Evolutionary conservation across 768 basidiomycete genomes (phyloP).

Genomic region (Leccinum uliginosum): DNA sequence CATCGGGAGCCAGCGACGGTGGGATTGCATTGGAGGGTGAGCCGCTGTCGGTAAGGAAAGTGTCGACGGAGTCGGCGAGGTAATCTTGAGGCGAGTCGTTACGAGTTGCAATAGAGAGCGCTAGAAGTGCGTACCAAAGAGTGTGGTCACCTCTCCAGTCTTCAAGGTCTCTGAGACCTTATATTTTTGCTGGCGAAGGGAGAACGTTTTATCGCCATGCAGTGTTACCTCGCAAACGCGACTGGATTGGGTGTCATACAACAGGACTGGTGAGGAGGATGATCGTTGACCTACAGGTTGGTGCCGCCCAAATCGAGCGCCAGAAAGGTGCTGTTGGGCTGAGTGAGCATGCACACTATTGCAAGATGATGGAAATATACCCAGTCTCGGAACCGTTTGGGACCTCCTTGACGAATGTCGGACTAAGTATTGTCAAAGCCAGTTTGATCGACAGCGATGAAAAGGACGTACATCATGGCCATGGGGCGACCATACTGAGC

Average conservation of each 20-base stretch:
- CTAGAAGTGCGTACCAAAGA: constrained; percentile 64
- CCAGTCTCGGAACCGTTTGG: constrained; percentile 93
- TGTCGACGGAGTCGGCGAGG: constrained; percentile 93
- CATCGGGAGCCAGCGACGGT: constrained; percentile 20
- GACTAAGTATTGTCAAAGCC: constrained; percentile 41
- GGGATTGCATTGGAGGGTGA: constrained; percentile 25
- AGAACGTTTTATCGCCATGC: constrained; percentile 87
- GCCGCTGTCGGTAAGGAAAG: constrained; percentile 70
- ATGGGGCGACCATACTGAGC: constrained; percentile 69
- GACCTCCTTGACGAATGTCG: constrained; percentile 92
- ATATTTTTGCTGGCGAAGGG: constrained; percentile 92
- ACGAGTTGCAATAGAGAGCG: constrained; percentile 3
- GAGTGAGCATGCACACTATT: constrained; percentile 5
- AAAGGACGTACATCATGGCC: constrained; percentile 79
- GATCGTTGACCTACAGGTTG: constrained; percentile 69
- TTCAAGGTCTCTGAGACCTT: constrained; percentile 92
- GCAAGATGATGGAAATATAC: constrained; percentile 38
- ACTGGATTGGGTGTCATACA: constrained; percentile 37
- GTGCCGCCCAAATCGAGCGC: constrained; percentile 97
- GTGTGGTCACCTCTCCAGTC: constrained; percentile 78
- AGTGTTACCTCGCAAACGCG: constrained; percentile 93
- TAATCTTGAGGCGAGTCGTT: constrained; percentile 60
- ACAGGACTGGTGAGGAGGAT: not conserved
- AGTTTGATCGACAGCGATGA: not conserved
- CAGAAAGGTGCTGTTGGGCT: constrained; percentile 72